Percentiles rank a stretch among this genome's conserved stretches.
Conservation (phyloP, 345 rosid species). For the Abelmoschus esculentus region DNA sequence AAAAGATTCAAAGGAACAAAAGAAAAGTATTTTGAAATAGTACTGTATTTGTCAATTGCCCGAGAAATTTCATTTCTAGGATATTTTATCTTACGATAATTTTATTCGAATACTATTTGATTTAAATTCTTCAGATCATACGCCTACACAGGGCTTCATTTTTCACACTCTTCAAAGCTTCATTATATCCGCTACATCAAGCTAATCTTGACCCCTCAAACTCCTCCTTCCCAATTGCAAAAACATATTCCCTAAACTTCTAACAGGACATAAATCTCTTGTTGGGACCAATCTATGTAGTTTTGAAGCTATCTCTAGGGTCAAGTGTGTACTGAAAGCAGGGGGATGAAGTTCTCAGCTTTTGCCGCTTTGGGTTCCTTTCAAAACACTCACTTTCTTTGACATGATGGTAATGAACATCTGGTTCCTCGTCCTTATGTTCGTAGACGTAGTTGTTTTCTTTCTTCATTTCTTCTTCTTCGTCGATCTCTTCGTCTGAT, state of each 20-base stretch:
- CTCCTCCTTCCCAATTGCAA: constrained; percentile 82
- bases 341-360: constrained; percentile 48
- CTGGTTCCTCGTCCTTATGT: constrained; percentile 34
- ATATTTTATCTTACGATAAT: too few species aligned
- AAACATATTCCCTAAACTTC: constrained; percentile 87
- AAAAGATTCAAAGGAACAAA: too few species aligned
- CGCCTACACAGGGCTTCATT: constrained; percentile 78
- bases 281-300: constrained; percentile 76
- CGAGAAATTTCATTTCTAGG: too few species aligned
- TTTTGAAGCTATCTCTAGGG: constrained; percentile 21
- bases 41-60: too few species aligned
- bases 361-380: constrained; percentile 60
- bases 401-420: constrained; percentile 20
- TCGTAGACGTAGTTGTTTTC: constrained; percentile 23
- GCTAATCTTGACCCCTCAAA: constrained; percentile 83
- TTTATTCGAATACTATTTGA: too few species aligned
- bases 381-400: constrained; percentile 30
- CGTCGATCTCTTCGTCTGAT: neutral
- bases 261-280: constrained; percentile 61
- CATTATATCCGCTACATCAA: constrained; percentile 84
- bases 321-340: constrained; percentile 34
- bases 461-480: neutral
- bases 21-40: too few species aligned
- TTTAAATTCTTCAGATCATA: too few species aligned
- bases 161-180: constrained; percentile 60